Evolutionary conservation across 208 protist genomes (phyloP), one percentile per base, ranked within the genome.

Genomic region (Crithidia fasciculata): DNA sequence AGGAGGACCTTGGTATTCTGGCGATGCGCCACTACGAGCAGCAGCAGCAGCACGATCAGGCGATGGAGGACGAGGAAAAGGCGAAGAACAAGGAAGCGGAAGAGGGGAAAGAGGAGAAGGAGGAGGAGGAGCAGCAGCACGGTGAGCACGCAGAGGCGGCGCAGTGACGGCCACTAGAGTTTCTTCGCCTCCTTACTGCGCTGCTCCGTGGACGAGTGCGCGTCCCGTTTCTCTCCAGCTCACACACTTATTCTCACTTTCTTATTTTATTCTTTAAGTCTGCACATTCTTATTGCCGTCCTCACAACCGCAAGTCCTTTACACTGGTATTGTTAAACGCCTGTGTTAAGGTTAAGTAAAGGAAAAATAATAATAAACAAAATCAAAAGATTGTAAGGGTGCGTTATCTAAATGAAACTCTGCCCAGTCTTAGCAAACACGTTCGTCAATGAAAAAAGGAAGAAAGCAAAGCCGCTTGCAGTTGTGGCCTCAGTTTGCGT

Each of bases 1-100:
- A 98, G 62, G 96, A 98, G 15, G 96, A 98, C 50, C 87, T 98
- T 8, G 97, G 97, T 28, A 84, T 98, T 56, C 74, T 90, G 56
- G 84, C 89, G 37, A 95, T 97, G 85, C 74, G 83, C 41, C 78
- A 80, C 19, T 82, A 83, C 43, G 74, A 81, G 13, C 18, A 77
- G 12, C 15, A 41, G 2, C 43, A 37, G 5, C 66, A 74, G 3
- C 43, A 55, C 28, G 8, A 40, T 12, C 36, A 63, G 4, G 59
- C 43, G 39, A 45, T 62, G 28, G 19, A 64, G 39, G 56, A 54
- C 15, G 43, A 50, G 50, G 37, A 60, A 6, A 44, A 52, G 7
- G 53, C 40, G 8, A 12, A 47, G n/a, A 15, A 15, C 2, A 18
- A n/a, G 39, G 13, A 5, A n/a, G 28, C 19, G 3, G 36, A 60